Evolutionary conservation across 495 filamentous ascomycete genomes (phyloP), one percentile per base, ranked within the genome.

Genomic region (Penicillium alfredii): DNA sequence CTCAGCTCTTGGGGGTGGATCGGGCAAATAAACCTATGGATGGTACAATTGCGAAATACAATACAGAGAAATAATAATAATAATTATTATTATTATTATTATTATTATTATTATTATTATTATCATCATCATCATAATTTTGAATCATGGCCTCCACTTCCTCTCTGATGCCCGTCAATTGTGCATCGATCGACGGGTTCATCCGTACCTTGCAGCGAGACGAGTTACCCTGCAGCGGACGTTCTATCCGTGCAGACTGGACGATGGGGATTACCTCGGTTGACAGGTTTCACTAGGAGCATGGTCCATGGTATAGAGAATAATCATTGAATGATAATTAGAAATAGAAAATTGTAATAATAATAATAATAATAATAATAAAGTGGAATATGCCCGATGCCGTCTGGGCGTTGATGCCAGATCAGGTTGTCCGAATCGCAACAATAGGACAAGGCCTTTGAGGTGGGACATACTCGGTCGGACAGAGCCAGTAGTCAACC

Each of bases 121-220:
- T n/a, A n/a, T n/a, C n/a, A n/a, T n/a, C n/a, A n/a, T n/a, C n/a
- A n/a, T n/a, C n/a, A n/a, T n/a, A n/a, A n/a, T n/a, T n/a, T n/a
- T n/a, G n/a, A n/a, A n/a, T n/a, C n/a, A n/a, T 8, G 4, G 15
- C 30, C 30, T 31, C 30, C 30, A 31, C 30, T 19, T 31, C 11
- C 11, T 25, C 5, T n/a, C 3, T n/a, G 8, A 25, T n/a, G 3
- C 3, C 23, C 5, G 23, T 25, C 23, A 25, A 25, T 25, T n/a
- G 8, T 2, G 3, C 23, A 25, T 39, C 40, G 49, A 56, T 56
- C 45, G 42, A 56, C 53, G 45, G 49, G 53, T 56, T 53, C 49
- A 42, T 42, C 53, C 45, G 53, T 56, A 56, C 53, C 53, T 56
- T 56, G 53, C 53, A 56, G 45, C 34, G 40, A n/a, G n/a, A 42